Base-by-base conservation (phyloP, 148 eudicot species). In the Linanthus parryae region DNA sequence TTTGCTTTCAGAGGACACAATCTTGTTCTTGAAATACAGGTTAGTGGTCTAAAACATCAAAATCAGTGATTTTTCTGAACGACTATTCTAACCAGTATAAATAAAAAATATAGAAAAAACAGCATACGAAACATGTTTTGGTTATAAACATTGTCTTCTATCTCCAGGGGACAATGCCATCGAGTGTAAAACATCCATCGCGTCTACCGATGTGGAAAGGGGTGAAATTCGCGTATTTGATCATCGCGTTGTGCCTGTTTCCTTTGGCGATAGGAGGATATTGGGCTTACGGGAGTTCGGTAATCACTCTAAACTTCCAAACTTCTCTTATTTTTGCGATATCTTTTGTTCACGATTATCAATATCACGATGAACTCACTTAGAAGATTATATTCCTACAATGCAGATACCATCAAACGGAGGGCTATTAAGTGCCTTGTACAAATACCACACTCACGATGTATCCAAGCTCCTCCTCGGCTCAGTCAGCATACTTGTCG, bases 1-100 rank as follows among this genome's bases (percentile, higher is more conserved):
- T 75, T 90, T 36, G 78, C 85, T 10, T 85, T 85, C 54, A 74
- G 88, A 61, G 97, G 97, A 11, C 97, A 90, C 59, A 90, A 90
- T 58, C 68, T 90, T 3, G 74, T 76, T 35, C 72, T 90, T 5
- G 97, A 90, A 60, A 90, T 90, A 46, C 91, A 90, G 85, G 97
- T 78, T 62, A 9, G 31, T 52, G 7, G 2, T 39, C 18, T 3
- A 3, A 14, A 5, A 3, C 1, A 15, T 38, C 2, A 2, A 14
- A 38, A 14, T 38, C 16, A 14, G 4, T 13, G 14, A 37, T 37
- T 37, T 37, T 1, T 37, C 7, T 37, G 1, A 13, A 15, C n/a
- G n/a, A n/a, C n/a, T n/a, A n/a, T n/a, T n/a, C n/a, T n/a, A n/a
- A n/a, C n/a, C n/a, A n/a, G n/a, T n/a, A n/a, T n/a, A n/a, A n/a